Conservation (phyloP, 257 asterid species). For the Solanum rostratum region DNA sequence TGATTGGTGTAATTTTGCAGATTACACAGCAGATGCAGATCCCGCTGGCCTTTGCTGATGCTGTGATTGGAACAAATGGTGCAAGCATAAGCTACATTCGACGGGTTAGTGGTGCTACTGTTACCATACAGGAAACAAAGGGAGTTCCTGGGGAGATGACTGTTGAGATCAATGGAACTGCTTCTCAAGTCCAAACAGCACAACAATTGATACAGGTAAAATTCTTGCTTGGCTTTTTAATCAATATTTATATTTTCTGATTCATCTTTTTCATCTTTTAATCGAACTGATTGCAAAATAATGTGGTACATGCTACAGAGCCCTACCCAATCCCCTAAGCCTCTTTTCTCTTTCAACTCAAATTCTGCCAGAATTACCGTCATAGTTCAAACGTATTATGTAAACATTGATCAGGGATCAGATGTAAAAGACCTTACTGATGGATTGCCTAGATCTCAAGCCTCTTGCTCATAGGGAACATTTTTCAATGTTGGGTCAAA, state of each 20-base stretch:
- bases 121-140: slow-evolving; percentile 87
- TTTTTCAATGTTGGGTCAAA: neutral
- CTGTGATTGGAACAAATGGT: slow-evolving; percentile 90
- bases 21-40: slow-evolving; percentile 73
- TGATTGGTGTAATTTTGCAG: slow-evolving; percentile 26
- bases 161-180: slow-evolving; percentile 86
- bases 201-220: slow-evolving; percentile 86
- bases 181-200: slow-evolving; percentile 94
- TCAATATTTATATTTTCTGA: neutral
- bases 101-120: slow-evolving; percentile 90
- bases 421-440: neutral
- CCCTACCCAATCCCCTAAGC: neutral
- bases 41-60: slow-evolving; percentile 92
- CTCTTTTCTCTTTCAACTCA: neutral
- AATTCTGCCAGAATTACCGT: neutral
- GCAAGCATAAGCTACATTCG: slow-evolving; percentile 87
- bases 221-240: neutral
- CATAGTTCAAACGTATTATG: neutral
- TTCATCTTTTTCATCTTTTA: neutral
- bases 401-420: neutral
- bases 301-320: neutral
- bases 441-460: neutral
- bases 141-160: slow-evolving; percentile 97
- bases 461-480: neutral
- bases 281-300: neutral